Percentiles rank a stretch among this genome's conserved stretches.
These are phyloP conservation scores for Mycena amicta DNA, from an alignment of 768 basidiomycete genomes.

Conservation along the genomic window DNA sequence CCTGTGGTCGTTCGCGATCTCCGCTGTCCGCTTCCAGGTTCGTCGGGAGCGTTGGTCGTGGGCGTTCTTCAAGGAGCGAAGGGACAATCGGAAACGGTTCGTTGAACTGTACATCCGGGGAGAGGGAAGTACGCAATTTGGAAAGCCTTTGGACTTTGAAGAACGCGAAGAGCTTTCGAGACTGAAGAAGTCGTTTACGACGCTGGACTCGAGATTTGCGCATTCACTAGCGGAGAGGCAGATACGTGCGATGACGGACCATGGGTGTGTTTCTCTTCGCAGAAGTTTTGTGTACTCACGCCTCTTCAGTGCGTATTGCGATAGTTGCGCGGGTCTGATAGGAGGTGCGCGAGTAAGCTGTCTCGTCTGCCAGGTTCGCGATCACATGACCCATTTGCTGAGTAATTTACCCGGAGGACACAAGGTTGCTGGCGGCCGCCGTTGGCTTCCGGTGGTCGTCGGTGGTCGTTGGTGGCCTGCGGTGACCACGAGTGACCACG, in stretches of 20 bases:
- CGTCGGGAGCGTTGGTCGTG: constrained; percentile 29
- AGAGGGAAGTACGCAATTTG: constrained; percentile 11
- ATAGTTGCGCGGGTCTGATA: constrained; percentile 27
- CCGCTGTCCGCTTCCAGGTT: constrained; percentile 24
- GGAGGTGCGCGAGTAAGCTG: constrained; percentile 33
- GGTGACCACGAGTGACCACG: too few relatives aligned
- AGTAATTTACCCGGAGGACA: too few relatives aligned
- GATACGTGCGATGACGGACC: constrained; percentile 22
- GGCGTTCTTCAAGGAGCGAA: constrained; percentile 32
- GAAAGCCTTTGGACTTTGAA: constrained; percentile 15
- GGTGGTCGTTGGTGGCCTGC: too few relatives aligned
- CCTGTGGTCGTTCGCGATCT: constrained; percentile 33
- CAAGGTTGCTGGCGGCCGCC: too few relatives aligned
- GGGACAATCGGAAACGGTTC: constrained; percentile 25
- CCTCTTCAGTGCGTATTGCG: constrained; percentile 26
- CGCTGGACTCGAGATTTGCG: constrained; percentile 29
- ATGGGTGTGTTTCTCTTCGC: constrained; percentile 22
- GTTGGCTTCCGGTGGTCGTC: too few relatives aligned
- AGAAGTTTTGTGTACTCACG: too few relatives aligned
- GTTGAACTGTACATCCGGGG: constrained; percentile 27
- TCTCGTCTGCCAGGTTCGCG: constrained; percentile 28
- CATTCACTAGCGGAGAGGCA: constrained; percentile 17
- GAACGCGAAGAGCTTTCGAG: constrained; percentile 21
- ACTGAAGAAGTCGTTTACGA: constrained; percentile 19
- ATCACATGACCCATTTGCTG: neutral